Conservation (phyloP, 1,139 yeast genomes). For the Yarrowia galli region DNA sequence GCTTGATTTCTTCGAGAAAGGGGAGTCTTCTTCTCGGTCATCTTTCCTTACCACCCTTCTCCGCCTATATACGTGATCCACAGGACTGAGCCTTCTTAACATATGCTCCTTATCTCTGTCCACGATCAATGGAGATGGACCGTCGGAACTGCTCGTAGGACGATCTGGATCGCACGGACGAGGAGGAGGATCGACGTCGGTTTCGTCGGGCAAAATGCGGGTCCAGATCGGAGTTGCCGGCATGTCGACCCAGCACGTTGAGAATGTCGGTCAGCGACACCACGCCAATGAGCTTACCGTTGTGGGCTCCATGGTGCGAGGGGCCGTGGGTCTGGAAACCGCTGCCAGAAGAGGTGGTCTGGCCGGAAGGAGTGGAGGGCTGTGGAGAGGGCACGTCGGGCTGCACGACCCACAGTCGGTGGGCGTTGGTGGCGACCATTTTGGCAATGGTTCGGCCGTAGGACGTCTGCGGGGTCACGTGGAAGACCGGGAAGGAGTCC, state of each 20-base stretch:
- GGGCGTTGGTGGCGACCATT: conserved; percentile 92
- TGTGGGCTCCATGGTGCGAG: conserved; percentile 31
- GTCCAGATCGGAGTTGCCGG: conserved; percentile 72
- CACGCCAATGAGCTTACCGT: conserved; percentile 73
- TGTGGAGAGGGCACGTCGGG: conserved; percentile 47
- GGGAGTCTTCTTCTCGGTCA: background rate
- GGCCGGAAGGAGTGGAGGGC: conserved; percentile 44
- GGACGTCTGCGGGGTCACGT: conserved; percentile 79
- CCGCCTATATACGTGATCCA: conserved; percentile 18
- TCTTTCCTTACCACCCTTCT: background rate
- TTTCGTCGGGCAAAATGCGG: conserved; percentile 87
- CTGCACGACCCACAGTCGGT: conserved; percentile 91
- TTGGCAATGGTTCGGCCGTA: conserved; percentile 92
- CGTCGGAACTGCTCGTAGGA: conserved; percentile 44
- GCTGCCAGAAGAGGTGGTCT: conserved; percentile 39
- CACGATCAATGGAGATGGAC: conserved; percentile 41
- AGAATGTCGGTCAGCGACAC: conserved; percentile 89
- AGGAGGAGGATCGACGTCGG: conserved; percentile 67
- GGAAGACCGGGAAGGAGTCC: conserved; percentile 96
- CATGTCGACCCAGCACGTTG: conserved; percentile 76
- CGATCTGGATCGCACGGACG: conserved; percentile 46
- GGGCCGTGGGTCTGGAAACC: conserved; percentile 34
- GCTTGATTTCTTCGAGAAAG: conserved; percentile 4
- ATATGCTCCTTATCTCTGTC: conserved; percentile 19
- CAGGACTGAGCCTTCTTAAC: too few relatives aligned